phyloP scores from a whole-genome alignment of 805 yeast genomes.

The Candida gorgasii region DNA sequence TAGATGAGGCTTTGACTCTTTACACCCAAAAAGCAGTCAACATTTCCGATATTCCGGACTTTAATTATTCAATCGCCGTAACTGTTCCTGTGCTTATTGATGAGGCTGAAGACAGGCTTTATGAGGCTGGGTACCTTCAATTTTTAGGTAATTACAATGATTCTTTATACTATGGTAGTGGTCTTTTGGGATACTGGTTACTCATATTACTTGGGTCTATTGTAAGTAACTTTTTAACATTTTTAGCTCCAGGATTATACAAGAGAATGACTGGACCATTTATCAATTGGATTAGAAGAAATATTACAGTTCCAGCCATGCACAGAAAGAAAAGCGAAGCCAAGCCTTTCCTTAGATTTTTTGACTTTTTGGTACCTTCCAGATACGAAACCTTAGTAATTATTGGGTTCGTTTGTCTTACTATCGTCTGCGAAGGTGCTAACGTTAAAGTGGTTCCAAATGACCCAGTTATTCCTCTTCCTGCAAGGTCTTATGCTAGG shows the following conservation, averaged over 20 bases:
- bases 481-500: slow-evolving; percentile 22
- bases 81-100: slow-evolving; percentile 29
- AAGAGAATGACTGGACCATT: slow-evolving; percentile 29
- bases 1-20: slow-evolving; percentile 15
- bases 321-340: slow-evolving; percentile 22
- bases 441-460: slow-evolving; percentile 18
- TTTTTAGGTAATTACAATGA: slow-evolving; percentile 25
- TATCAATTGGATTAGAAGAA: slow-evolving; percentile 23
- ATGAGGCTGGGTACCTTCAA: slow-evolving; percentile 14
- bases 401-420: slow-evolving; percentile 20
- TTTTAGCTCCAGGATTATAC: slow-evolving; percentile 38
- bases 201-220: slow-evolving; percentile 43
- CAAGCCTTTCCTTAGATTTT: slow-evolving; percentile 18
- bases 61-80: slow-evolving; percentile 21
- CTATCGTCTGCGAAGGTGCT: slow-evolving; percentile 18
- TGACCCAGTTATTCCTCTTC: slow-evolving; percentile 29
- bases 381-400: slow-evolving; percentile 36
- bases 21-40: slow-evolving; percentile 19
- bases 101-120: not conserved
- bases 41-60: slow-evolving; percentile 21
- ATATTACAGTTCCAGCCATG: slow-evolving; percentile 31
- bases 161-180: slow-evolving; percentile 35
- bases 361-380: slow-evolving; percentile 34
- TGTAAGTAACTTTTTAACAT: slow-evolving; percentile 40
- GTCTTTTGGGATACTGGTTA: slow-evolving; percentile 51